These are phyloP conservation scores for Linum trigynum DNA, from an alignment of 345 rosid species.

Conservation along the genomic window DNA sequence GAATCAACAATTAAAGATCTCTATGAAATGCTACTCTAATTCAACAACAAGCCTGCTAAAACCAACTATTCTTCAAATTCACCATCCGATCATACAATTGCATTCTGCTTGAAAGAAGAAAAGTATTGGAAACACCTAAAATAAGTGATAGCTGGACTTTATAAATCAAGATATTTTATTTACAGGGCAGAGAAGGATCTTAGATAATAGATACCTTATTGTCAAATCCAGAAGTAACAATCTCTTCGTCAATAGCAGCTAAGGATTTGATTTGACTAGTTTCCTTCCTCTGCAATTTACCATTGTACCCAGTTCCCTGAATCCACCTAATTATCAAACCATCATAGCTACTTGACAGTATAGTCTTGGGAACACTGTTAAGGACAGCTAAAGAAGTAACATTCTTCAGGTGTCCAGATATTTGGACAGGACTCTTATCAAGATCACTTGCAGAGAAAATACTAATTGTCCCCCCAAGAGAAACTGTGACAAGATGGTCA, in stretches of 20 bases:
- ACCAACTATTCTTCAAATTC: too few species aligned
- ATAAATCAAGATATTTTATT: too few species aligned
- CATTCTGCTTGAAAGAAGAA: background rate
- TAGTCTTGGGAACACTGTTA: conserved; percentile 44
- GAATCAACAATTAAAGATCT: too few species aligned
- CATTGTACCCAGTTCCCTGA: conserved; percentile 73
- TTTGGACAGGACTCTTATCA: conserved; percentile 53
- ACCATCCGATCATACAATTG: too few species aligned
- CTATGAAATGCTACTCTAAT: too few species aligned
- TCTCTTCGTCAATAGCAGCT: conserved; percentile 74
- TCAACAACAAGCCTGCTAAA: too few species aligned
- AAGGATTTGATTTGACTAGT: conserved; percentile 75
- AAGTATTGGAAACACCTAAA: background rate
- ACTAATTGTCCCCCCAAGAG: conserved; percentile 83
- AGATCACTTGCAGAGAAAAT: conserved; percentile 70
- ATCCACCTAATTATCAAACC: conserved; percentile 86
- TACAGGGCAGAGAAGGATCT: background rate
- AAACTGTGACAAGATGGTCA: conserved; percentile 74
- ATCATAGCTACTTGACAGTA: conserved; percentile 78
- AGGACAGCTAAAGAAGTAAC: conserved; percentile 63
- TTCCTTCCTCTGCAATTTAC: conserved; percentile 69
- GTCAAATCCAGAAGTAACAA: conserved; percentile 81
- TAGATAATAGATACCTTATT: conserved; percentile 52
- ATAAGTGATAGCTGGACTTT: background rate
- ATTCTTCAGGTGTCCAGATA: conserved; percentile 87